A percentile compares a stretch with the other conserved stretches of the same genome.
Evolutionary conservation across 2,329 filamentous ascomycete genomes (phyloP).

Genomic region (Bipolaris zeicola): DNA sequence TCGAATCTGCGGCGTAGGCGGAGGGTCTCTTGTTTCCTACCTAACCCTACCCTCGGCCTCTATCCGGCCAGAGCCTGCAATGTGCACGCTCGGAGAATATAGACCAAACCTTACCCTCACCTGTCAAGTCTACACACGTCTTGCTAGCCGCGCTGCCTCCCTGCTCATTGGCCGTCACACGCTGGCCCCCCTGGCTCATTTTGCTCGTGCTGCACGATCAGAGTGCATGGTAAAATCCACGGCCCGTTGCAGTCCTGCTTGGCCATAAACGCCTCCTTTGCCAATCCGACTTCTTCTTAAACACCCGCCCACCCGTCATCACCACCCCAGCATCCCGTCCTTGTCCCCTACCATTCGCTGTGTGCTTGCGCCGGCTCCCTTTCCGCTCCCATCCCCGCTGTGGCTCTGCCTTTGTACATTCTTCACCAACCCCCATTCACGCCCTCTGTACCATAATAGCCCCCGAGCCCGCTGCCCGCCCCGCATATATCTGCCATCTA

Average conservation of each 20-base stretch:
- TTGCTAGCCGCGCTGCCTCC: constrained; percentile 38
- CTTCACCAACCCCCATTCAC: constrained; percentile 11
- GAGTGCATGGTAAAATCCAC: constrained; percentile 43
- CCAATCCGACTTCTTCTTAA: constrained; percentile 37
- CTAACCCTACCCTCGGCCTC: constrained; percentile 16
- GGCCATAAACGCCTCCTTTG: constrained; percentile 42
- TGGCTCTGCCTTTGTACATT: constrained; percentile 30
- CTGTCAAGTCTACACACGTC: constrained; percentile 44
- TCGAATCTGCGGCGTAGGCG: constrained; percentile 40
- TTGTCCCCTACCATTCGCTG: constrained; percentile 37
- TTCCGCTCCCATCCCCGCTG: constrained; percentile 11
- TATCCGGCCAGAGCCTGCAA: constrained; percentile 31
- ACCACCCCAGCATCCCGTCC: constrained; percentile 6
- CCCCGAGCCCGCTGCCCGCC: constrained; percentile 2
- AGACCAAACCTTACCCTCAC: constrained; percentile 45
- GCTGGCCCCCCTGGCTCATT: constrained; percentile 34
- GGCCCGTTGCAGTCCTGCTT: constrained; percentile 49
- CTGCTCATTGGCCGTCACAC: constrained; percentile 34
- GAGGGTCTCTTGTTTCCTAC: constrained; percentile 34
- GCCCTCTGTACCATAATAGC: constrained; percentile 18
- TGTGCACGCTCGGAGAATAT: constrained; percentile 47
- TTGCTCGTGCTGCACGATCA: constrained; percentile 37
- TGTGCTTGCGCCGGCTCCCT: constrained; percentile 38
- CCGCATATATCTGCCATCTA: constrained; percentile 15
- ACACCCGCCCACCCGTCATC: constrained; percentile 35